Conservation (phyloP, 495 filamentous ascomycete genomes). For the Podospora didyma region DNA sequence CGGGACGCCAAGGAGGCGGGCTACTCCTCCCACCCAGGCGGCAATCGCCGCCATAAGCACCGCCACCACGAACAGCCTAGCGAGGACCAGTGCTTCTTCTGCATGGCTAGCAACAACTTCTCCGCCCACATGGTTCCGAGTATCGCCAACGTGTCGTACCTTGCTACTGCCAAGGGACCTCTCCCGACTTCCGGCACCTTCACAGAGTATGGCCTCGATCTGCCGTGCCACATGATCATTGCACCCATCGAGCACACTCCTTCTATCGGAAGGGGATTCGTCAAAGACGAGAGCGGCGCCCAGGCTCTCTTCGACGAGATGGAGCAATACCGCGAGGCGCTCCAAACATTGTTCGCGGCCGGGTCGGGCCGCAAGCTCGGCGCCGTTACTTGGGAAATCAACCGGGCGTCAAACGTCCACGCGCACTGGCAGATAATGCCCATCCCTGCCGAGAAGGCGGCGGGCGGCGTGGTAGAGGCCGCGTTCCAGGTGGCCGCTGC, state of each 20-base stretch:
- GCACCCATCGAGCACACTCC: constrained; percentile 72
- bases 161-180: constrained; percentile 90
- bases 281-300: constrained; percentile 51
- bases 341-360: constrained; percentile 66
- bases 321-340: constrained; percentile 64
- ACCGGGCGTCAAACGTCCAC: constrained; percentile 71
- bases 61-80: constrained; percentile 46
- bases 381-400: constrained; percentile 88
- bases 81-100: constrained; percentile 89
- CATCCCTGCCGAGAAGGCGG: constrained; percentile 59
- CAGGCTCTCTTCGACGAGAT: constrained; percentile 68
- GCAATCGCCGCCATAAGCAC: constrained; percentile 35
- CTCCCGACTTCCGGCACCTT: constrained; percentile 67
- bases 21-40: constrained; percentile 60
- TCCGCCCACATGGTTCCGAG: constrained; percentile 84
- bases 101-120: constrained; percentile 75
- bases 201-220: constrained; percentile 53
- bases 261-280: constrained; percentile 44
- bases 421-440: constrained; percentile 94
- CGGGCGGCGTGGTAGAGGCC: constrained; percentile 68
- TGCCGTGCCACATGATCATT: constrained; percentile 85
- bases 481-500: constrained; percentile 82
- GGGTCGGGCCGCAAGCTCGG: constrained; percentile 57
- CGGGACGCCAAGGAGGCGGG: constrained; percentile 55
- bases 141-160: constrained; percentile 78